Base-by-base conservation (phyloP, 495 filamentous ascomycete species). In the Clohesyomyces aquaticus region DNA sequence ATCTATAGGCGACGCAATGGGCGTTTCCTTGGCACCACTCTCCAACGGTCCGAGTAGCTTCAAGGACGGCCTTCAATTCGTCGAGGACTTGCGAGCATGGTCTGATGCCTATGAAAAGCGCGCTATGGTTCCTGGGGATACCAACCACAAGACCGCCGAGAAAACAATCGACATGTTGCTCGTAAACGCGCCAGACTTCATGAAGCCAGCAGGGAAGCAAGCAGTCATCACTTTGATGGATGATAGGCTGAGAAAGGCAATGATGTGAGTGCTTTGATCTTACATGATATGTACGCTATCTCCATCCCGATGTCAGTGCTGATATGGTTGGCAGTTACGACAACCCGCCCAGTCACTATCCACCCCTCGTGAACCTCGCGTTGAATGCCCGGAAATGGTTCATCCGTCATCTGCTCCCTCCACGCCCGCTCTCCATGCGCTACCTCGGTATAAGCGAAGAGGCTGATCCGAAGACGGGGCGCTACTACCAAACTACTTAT, bases 201-300 rank as follows among this genome's bases (percentile, higher is more conserved):
- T 83, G 25, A 82, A 83, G 61, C 74, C 75, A 0, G 66, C 83
- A 9, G 84, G 74, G 0, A 62, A 77, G 14, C 76, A 85, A 26
- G 72, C 82, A 32, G 79, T 88, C 3, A 79, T 77, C 23, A 81
- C 80, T 32, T 74, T 89, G 59, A 85, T 89, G 82, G 86, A 87
- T 55, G 82, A 84, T 27, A 77, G 85, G 18, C 71, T 88, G 51
- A 75, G 88, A 10, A 80, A 74, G 43, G 85, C 87, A 3, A 89
- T 90, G 82, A 69, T 83, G 85, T 88, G 73, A 75, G 82, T 76
- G 68, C 61, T 66, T 9, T 22, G 12, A 28, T 22, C 48, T 26
- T 47, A 6, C 16, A 6, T 22, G 12, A 28, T 16, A 9, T 23
- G 25, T 22, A n/a, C n/a, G n/a, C n/a, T n/a, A n/a, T n/a, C n/a